Base-by-base conservation (phyloP, 1,139 yeast species). In the Yamadazyma epiphylla region DNA sequence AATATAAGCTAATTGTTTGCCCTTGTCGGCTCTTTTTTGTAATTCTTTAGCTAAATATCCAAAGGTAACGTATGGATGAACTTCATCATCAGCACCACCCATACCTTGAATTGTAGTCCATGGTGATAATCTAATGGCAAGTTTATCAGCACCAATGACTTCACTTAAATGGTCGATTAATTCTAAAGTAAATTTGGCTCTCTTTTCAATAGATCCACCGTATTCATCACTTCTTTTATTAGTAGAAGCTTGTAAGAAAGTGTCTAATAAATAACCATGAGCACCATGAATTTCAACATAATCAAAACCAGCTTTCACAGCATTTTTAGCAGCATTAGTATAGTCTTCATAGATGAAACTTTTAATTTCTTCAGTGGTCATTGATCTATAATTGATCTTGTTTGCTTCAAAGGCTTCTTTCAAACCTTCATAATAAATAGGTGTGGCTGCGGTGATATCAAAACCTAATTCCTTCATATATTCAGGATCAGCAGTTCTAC, bases 201-300 rank as follows among this genome's bases (percentile, higher is more conserved):
- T 66, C 58, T 80, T 81, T 50, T 78, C 86, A 40, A 80, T 63
- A 33, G 75, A 60, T 4, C 86, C 43, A 27, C 86, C 87, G 51
- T 79, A 80, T 50, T 75, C 64, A 47, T 80, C 87, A 10, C 80
- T 74, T 51, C 88, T 69, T 37, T 64, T 46, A 58, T 82, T 82
- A 25, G 75, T 53, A 23, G 53, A 43, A 28, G 51, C 41, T 24
- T 55, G 53, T 29, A 80, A 49, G 49, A 81, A 80, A 51, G 75
- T 79, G 54, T 80, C 80, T 28, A 79, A 46, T 32, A 82, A 59
- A 53, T 77, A 81, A 10, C 88, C 88, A 53, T 81, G 78, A 11
- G 87, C 89, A 27, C 60, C 62, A 46, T 81, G 89, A 34, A 82
- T 49, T 53, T 82, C 86, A 25, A 82, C 70, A 42, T 77, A 78